These are phyloP conservation scores for Halenospora varia DNA, from an alignment of 495 filamentous ascomycete genomes.

Conservation along the genomic window DNA sequence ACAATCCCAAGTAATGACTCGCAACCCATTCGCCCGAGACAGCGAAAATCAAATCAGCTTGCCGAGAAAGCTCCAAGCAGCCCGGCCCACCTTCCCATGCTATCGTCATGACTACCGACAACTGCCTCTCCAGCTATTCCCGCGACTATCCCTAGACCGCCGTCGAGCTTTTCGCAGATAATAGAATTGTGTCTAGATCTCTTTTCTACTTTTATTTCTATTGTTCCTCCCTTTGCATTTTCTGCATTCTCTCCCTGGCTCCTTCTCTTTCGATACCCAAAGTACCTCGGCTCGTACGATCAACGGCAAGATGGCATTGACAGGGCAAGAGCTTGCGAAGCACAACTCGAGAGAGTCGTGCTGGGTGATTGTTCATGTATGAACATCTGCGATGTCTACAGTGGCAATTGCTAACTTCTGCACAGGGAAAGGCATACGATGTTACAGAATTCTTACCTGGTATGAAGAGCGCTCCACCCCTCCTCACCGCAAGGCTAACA, in stretches of 20 bases:
- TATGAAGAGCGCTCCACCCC: slow-evolving; percentile 20
- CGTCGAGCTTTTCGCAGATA: too few relatives aligned
- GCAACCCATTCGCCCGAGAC: too few relatives aligned
- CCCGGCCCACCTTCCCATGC: too few relatives aligned
- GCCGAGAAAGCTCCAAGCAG: too few relatives aligned
- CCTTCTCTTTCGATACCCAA: not conserved
- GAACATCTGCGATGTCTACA: not conserved
- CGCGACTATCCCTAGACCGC: too few relatives aligned
- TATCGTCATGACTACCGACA: too few relatives aligned
- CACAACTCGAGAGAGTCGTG: slow-evolving; percentile 67
- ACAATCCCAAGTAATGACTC: too few relatives aligned
- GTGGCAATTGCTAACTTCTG: slow-evolving; percentile 14
- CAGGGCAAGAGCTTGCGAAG: slow-evolving; percentile 34
- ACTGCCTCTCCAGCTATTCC: too few relatives aligned
- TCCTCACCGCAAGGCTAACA: not conserved
- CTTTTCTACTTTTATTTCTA: too few relatives aligned
- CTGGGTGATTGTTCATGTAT: slow-evolving; percentile 74
- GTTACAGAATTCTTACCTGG: slow-evolving; percentile 68
- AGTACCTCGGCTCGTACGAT: not conserved
- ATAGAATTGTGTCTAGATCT: too few relatives aligned
- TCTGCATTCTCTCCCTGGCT: not conserved
- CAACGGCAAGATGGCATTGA: slow-evolving; percentile 19
- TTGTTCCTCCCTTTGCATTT: not conserved
- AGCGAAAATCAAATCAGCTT: too few relatives aligned
- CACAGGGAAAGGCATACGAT: slow-evolving; percentile 62